Evolutionary conservation across 257 asterid species (phyloP), one percentile per base, ranked within the genome.

Genomic region (Rhazya stricta): DNA sequence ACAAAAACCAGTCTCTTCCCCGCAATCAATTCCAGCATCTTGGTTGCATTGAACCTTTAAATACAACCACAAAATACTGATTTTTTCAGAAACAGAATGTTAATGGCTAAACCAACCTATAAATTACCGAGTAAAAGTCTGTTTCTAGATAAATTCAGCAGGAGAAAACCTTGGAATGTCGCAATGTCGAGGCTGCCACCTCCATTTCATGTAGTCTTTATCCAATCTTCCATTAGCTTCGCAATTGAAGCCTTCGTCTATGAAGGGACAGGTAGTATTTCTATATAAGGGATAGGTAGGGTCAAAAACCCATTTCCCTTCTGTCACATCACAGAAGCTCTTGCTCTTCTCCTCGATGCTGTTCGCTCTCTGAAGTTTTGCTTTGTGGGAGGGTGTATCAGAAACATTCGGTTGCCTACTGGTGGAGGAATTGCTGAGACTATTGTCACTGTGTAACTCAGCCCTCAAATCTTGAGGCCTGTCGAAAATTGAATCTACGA

Each of bases 231-330:
- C 99, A 84, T 94, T 94, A 32, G 74, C 81, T 84, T 82, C 83
- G 81, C 98, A 94, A 45, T 80, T 83, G 84, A 94, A 94, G 42
- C 99, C 99, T 82, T 94, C 99, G 75, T 94, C 98, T 77, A 94
- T 89, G 63, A 80, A 88, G 11, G 99, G 98, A 46, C 99, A 94
- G 16, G 88, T 79, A 51, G 32, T 76, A 79, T 88, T 84, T 69
- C 90, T 88, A 81, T 94, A 94, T 69, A 90, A 80, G 23, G 97
- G 98, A 66, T 92, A 89, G 79, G 78, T 92, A 58, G 85, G 91
- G 75, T 94, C 97, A 67, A 83, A 62, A 6, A 94, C 86, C 99
- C 99, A 94, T 72, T 70, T 81, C 90, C 99, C 99, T 71, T 74
- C 85, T 1, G 92, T 80, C 21, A 88, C 68, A 72, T 94, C 96